A percentile compares a stretch with the other conserved stretches of the same genome.
Conservation (phyloP, 1,284 basidiomycete species). For the Cystobasidium sp. region DNA sequence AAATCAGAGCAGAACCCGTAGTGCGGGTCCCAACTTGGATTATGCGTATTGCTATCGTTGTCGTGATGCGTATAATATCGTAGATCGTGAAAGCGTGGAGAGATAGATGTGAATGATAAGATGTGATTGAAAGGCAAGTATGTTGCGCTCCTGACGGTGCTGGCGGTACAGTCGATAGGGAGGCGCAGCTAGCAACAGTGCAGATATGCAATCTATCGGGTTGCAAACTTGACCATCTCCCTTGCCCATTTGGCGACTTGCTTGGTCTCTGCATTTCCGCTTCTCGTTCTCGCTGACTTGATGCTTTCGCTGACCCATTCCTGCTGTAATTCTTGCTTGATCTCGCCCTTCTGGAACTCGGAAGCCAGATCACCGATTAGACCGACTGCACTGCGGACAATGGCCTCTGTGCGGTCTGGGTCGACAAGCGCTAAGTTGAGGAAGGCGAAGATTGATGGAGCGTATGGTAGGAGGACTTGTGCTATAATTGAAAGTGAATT, state of each 20-base stretch:
- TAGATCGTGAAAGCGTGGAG: conserved; percentile 13
- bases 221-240: conserved; percentile 56
- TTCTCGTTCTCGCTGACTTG: conserved; percentile 63
- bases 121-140: neutral
- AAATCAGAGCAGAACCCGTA: too few relatives aligned
- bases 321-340: conserved; percentile 76
- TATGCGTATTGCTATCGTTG: neutral
- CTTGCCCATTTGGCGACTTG: conserved; percentile 64
- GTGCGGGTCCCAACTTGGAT: too few relatives aligned
- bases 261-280: conserved; percentile 60
- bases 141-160: neutral
- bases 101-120: neutral
- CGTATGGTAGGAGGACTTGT: conserved; percentile 72
- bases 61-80: conserved; percentile 25
- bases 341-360: conserved; percentile 75
- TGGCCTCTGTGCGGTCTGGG: conserved; percentile 79
- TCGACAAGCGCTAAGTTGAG: conserved; percentile 79
- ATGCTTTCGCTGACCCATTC: conserved; percentile 83
- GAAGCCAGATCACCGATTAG: conserved; percentile 92
- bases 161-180: too few relatives aligned
- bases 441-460: conserved; percentile 77
- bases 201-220: neutral
- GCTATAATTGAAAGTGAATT: conserved; percentile 59
- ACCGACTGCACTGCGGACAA: conserved; percentile 77
- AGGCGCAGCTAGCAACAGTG: neutral